Base-by-base conservation (phyloP, 441 rosid species). In the Euphorbia schlechtendalii region DNA sequence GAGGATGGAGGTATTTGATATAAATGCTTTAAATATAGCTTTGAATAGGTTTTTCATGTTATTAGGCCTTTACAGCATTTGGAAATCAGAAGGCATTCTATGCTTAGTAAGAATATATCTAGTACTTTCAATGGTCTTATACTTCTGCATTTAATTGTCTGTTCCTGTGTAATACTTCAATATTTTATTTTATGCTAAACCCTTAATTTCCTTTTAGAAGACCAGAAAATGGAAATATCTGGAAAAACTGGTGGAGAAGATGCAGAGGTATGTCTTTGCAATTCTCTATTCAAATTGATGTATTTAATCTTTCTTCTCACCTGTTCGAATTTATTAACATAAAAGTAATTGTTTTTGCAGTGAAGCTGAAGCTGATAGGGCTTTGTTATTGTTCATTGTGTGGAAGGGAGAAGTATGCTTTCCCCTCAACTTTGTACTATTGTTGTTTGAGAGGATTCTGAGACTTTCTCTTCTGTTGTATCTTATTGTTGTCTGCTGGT, bases 1-100 rank as follows among this genome's bases (percentile, higher is more conserved):
- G 66, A 73, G 66, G 69, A 73, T 58, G 69, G 69, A 68, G 76
- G 69, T 73, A 72, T 25, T 61, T 38, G 32, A 15, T 62, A 17
- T 17, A 54, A 1, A 8, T 11, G 17, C 48, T 14, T 24, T 32
- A 45, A 10, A 61, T n/a, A 45, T 41, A 18, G 40, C 40, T 8
- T 34, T 34, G 40, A 14, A 13, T 15, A 30, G 34, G 52, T 24
- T 5, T 46, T 30, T 46, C 24, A 7, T 45, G 41, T 22, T 45
- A 34, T 34, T 34, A 34, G 40, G 3, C 8, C 40, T 5, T 34
- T 34, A n/a, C n/a, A n/a, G n/a, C n/a, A n/a, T 34, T 34, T 34
- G 40, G 34, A 34, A 8, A 34, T 34, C 40, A 5, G 40, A 32
- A 10, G 41, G n/a, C 41, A 24, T 56, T 28, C 48, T 30, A 15